Conservation (phyloP, 2,329 filamentous ascomycete genomes). For the Epichloe coenophiala region DNA sequence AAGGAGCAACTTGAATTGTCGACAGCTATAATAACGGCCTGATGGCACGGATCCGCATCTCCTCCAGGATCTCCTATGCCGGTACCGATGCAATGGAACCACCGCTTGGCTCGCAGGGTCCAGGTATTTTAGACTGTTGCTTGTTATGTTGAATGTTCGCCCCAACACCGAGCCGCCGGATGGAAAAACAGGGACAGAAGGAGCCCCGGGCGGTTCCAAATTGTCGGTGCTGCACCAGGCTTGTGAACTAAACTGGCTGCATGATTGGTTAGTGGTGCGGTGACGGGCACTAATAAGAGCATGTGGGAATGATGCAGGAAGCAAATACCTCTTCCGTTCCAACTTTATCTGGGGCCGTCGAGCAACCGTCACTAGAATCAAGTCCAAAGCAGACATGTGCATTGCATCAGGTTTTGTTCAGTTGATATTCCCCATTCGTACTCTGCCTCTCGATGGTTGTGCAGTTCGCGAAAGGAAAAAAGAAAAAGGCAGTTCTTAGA, state of each 20-base stretch:
- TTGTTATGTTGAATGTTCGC: neutral
- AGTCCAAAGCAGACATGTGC: too few species aligned
- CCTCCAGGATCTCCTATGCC: neutral
- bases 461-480: neutral
- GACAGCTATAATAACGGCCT: too few species aligned
- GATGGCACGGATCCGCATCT: neutral
- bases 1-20: neutral
- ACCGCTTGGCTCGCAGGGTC: neutral
- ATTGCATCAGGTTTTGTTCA: too few species aligned
- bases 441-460: neutral
- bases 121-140: neutral
- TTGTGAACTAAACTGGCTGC: neutral
- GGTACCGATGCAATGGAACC: neutral
- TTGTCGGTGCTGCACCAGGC: neutral
- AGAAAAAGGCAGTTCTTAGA: too few species aligned
- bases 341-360: too few species aligned
- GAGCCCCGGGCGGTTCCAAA: neutral
- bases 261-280: neutral
- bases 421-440: too few species aligned
- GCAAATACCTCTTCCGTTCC: too few species aligned
- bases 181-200: neutral
- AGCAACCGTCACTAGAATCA: too few species aligned
- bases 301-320: too few species aligned
- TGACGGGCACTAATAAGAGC: conserved; percentile 4
- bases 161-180: neutral